Evolutionary conservation across 2,329 filamentous ascomycete species (phyloP), one percentile per base, ranked within the genome.

Genomic region (Fusarium sp.): DNA sequence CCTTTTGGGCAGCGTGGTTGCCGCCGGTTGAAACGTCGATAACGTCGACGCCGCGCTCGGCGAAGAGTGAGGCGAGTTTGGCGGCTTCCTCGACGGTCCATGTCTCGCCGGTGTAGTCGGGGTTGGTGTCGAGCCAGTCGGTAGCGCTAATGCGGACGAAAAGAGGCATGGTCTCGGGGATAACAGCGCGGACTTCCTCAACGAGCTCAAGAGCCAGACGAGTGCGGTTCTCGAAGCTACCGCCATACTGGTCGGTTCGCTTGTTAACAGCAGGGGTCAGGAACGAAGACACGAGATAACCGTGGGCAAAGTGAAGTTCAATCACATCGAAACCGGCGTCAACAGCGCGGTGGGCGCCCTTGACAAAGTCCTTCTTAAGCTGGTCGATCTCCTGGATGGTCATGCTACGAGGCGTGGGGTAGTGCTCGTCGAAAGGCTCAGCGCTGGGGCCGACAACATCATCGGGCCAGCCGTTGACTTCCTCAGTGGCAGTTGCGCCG

Each of bases 231-330:
- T 92, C 90, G 68, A 91, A 91, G 45, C 82, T 87, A 3, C 91
- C 91, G 20, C 91, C 91, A 72, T 92, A 93, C 58, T 84, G 73
- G 74, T 92, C 91, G 0, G 84, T 91, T 17, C 93, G 86, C 50
- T 87, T 81, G 79, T 96, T 96, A n/a, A 85, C 84, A 1, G 86
- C 85, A 0, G 92, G 92, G 1, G 88, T 90, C 5, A 94, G 63
- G 82, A 95, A 96, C 3, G 83, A 81, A 72, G 90, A 88, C 0
- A 95, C 81, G 0, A 96, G 85, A 75, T 95, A 96, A 1, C 93
- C 92, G 74, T 96, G 93, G 0, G 92, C 93, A 71, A 86, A 87
- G 81, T 96, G 93, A 51, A 97, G 88, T 78, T 90, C 90, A 17
- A 92, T 84, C 6, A 88, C 87, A 72, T 92, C 90, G 67, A 92